Evolutionary conservation across 139 green algal genomes (phyloP).

Genomic region (Pseudopediastrum boryanum): DNA sequence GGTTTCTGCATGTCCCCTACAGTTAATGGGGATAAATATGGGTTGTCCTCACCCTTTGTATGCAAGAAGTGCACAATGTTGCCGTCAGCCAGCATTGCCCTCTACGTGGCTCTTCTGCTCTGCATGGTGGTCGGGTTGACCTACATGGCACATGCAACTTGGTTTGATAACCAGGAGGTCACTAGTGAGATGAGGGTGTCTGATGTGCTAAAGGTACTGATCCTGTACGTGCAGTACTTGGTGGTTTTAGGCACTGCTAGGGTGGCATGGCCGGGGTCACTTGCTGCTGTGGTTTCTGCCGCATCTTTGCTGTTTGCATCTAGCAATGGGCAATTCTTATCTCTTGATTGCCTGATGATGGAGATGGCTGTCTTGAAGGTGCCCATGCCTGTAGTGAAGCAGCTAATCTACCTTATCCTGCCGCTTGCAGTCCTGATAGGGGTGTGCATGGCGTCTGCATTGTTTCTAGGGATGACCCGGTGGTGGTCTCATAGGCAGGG

Average conservation of each 20-base stretch:
- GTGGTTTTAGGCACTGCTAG: not conserved
- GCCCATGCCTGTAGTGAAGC: not conserved
- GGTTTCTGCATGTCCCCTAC: too few relatives aligned
- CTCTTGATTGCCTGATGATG: not conserved
- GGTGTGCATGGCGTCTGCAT: not conserved
- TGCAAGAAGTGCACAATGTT: slow-evolving; percentile 5
- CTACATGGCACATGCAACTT: slow-evolving; percentile 15
- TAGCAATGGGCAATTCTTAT: slow-evolving; percentile 4
- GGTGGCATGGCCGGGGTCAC: not conserved
- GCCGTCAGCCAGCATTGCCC: not conserved
- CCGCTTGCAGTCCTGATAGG: not conserved
- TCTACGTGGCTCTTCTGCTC: not conserved
- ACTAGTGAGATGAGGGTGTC: not conserved
- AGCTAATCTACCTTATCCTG: not conserved
- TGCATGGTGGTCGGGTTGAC: not conserved
- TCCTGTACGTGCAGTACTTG: slow-evolving; percentile 11
- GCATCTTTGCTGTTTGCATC: not conserved
- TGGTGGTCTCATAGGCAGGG: too few relatives aligned
- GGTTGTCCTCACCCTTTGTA: not conserved
- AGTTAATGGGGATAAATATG: not conserved
- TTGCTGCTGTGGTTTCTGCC: not conserved
- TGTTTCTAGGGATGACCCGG: not conserved
- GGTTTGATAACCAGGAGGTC: not conserved
- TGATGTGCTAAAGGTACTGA: slow-evolving; percentile 2
- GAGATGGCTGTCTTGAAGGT: not conserved